Evolutionary conservation across 2,329 filamentous ascomycete genomes (phyloP), one percentile per base, ranked within the genome.

Genomic region (Neodidymelliopsis sp.): DNA sequence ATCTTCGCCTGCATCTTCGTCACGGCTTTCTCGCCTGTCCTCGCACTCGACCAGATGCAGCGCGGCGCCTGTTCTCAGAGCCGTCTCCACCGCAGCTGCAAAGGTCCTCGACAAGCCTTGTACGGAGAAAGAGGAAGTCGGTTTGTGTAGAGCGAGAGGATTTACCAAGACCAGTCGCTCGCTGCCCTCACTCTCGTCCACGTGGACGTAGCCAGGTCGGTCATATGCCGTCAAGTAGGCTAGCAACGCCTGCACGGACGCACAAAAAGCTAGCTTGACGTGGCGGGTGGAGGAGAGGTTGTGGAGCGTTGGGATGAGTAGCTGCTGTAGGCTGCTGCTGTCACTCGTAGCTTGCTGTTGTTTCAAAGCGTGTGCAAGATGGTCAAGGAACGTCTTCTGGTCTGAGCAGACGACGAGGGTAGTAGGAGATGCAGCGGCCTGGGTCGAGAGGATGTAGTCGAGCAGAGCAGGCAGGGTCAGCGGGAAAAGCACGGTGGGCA

Each of bases 221-320:
- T 53, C 57, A 37, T 52, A 55, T 40, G 83, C 79, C 30, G 87
- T 79, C 13, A 97, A 79, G 63, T 87, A 90, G 25, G 90, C 90
- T 43, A 90, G 86, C 6, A 96, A 81, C 69, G 89, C 86, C 16
- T 88, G 85, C 43, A 94, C 81, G 2, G 88, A 90, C 0, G 90
- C 85, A 44, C 85, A 82, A 73, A 95, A 97, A 25, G 84, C 75
- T 7, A 92, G 72, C 44, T 83, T 84, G 54, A 95, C 81, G 61
- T 86, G 84, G 22, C 84, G 82, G 6, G 90, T 87, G 3, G 82
- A 80, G 35, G 86, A 83, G 20, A 92, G 78, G 54, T 90, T 82
- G 44, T 85, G 81, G 11, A 96, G 82, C 0, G 88, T 85, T 20
- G 86, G 82, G 12, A 79, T 75, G 6, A 90, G 74, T 6, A 91